Evolutionary conservation across 805 yeast species (phyloP), one percentile per base, ranked within the genome.

Genomic region (Wickerhamomyces mucosus): DNA sequence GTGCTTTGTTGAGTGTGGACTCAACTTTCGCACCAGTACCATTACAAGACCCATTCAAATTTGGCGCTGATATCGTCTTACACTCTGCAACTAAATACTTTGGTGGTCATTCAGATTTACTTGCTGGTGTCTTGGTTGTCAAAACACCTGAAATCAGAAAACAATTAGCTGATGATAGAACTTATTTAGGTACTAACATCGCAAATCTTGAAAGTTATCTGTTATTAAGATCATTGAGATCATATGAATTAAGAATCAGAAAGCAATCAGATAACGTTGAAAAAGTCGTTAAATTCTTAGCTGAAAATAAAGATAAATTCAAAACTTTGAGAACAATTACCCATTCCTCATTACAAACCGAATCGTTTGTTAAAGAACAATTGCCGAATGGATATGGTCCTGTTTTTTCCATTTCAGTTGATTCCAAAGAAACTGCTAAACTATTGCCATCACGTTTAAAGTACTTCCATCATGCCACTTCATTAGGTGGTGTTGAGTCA

Each of bases 1-100:
- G 95, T 14, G 96, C 94, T 0, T 45, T 62, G 16, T 56, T 88
- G 11, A 48, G 75, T 17, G 75, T 83, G 12, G 97, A 88, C 55
- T 69, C 95, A 6, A 89, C 96, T 0, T 83, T 89, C 57, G 96
- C 95, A 8, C 95, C 96, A 15, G 94, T 94, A 11, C 95, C 95
- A 13, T 58, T 86, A 35, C 80, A 75, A 45, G 72, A 84, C 38
- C 89, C 94, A 5, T 84, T 85, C 58, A 65, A 66, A 24, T 78
- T 72, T 46, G 95, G 89, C 29, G 95, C 80, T 19, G 96, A 89
- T 54, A 58, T 85, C 42, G 75, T 89, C n/a, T 62, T 89, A 71
- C 96, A 88, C 55, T 84, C 96, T 1, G 95, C 86, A 1, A 88
- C 96, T 1, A 88, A 88, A 53, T 89, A 79, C 58, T 79, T 85